These are phyloP conservation scores for Ascomycota sp. DNA, from an alignment of 2,329 filamentous ascomycete genomes.

Conservation along the genomic window DNA sequence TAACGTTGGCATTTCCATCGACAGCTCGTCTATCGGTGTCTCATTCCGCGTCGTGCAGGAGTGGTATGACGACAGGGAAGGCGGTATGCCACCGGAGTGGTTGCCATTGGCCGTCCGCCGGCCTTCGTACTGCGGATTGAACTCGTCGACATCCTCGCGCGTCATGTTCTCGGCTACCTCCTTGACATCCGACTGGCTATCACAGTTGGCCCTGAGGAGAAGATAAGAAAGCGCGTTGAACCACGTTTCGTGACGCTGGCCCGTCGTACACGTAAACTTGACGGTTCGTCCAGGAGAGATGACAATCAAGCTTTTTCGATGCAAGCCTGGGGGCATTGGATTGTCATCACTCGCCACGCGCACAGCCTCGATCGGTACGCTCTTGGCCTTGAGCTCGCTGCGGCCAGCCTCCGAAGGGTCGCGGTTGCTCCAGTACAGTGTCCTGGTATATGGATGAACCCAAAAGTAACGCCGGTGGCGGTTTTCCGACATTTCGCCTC, in stretches of 20 bases:
- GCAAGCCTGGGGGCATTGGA: conserved; percentile 80
- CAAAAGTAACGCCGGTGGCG: conserved; percentile 94
- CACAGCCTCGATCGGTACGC: conserved; percentile 81
- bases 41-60: conserved; percentile 50
- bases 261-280: conserved; percentile 87
- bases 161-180: conserved; percentile 37
- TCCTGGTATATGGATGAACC: conserved; percentile 94
- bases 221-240: conserved; percentile 93
- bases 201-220: conserved; percentile 52
- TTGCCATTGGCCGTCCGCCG: conserved; percentile 13
- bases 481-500: conserved; percentile 71
- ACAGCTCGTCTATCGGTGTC: conserved; percentile 31
- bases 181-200: conserved; percentile 40
- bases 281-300: conserved; percentile 73
- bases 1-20: conserved; percentile 34
- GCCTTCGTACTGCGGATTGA: conserved; percentile 44
- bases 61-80: conserved; percentile 62
- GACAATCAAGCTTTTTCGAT: conserved; percentile 82
- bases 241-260: conserved; percentile 93
- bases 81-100: conserved; percentile 29
- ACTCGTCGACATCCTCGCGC: conserved; percentile 50
- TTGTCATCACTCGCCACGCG: conserved; percentile 88
- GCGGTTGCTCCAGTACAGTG: conserved; percentile 86
- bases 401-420: conserved; percentile 69
- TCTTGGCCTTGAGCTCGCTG: conserved; percentile 61